Evolutionary conservation across 2,329 filamentous ascomycete species (phyloP).

Genomic region (Talaromyces sp.): DNA sequence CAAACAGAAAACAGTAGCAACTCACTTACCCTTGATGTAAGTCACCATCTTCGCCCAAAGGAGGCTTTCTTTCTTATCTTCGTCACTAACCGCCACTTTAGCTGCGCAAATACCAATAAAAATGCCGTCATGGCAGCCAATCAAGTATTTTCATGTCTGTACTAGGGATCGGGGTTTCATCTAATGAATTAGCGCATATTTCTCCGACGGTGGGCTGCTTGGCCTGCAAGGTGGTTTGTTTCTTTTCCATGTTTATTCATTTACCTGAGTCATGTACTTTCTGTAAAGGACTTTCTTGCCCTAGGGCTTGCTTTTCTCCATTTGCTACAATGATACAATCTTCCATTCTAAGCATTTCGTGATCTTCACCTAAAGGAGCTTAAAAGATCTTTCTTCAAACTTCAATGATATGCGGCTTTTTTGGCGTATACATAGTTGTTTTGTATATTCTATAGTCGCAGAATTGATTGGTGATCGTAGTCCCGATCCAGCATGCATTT

Average conservation of each 20-base stretch:
- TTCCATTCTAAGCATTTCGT: not conserved
- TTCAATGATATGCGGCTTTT: no score
- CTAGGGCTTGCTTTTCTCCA: not conserved
- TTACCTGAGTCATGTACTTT: not conserved
- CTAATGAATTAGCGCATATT: not conserved
- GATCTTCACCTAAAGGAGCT: not conserved
- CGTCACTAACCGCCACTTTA: conserved; percentile 10
- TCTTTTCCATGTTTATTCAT: not conserved
- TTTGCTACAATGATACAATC: not conserved
- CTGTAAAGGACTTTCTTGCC: not conserved
- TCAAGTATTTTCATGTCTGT: not conserved
- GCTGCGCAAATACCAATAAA: conserved; percentile 30
- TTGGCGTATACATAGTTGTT: no score
- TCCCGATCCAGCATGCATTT: not conserved
- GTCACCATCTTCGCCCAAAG: conserved; percentile 30
- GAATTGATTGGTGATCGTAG: not conserved
- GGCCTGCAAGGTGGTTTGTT: not conserved
- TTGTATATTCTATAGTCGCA: not conserved
- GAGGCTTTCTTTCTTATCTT: not conserved
- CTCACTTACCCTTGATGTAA: conserved; percentile 90
- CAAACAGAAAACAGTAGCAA: conserved; percentile 89
- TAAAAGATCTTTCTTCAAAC: not conserved
- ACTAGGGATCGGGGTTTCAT: not conserved
- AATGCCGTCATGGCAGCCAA: not conserved
- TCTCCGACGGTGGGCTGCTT: not conserved